Base-by-base conservation (phyloP, 495 filamentous ascomycete species). In the Trichoderma erinaceum region DNA sequence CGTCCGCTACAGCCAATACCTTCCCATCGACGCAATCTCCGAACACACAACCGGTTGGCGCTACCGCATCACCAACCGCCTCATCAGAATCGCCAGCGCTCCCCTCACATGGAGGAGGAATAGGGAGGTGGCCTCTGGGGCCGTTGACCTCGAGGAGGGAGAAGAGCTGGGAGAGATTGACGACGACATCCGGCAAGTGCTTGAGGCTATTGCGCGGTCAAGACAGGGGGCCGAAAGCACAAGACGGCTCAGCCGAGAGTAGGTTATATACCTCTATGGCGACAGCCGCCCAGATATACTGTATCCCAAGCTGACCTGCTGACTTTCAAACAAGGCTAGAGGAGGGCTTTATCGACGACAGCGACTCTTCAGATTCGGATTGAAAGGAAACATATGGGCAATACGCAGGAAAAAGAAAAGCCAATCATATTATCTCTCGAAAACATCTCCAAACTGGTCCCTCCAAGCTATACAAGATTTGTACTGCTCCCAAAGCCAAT, bases 221-320 rank as follows among this genome's bases (percentile, higher is more conserved):
- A 84, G 72, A 77, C 84, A 38, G 35, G 35, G 69, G 69, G 77
- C 77, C 69, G 82, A 77, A 72, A 81, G 73, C 68, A 81, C 76
- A 66, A 79, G 86, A 68, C 83, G 92, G 70, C 73, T 96, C 64
- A 92, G 91, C 79, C 83, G 92, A 74, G 92, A 97, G 81, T 83
- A 67, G 71, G 81, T 78, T 25, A 67, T 25, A 67, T 21, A 13
- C 44, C 4, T 29, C 25, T 4, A 6, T 27, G 56, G 8, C 12
- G 6, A 7, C 56, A 32, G 25, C 6, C 0, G 35, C 35, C 15
- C 16, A 35, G 56, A n/a, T 32, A 43, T 7, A 5, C 21, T 63
- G 35, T 35, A n/a, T 44, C 74, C 16, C 21, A 13, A 35, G 58
- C 11, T 1, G 21, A n/a, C n/a, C n/a, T n/a, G 21, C 43, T 25